Evolutionary conservation across 768 basidiomycete species (phyloP), one percentile per base, ranked within the genome.

Genomic region (Leccinum rimulosum): DNA sequence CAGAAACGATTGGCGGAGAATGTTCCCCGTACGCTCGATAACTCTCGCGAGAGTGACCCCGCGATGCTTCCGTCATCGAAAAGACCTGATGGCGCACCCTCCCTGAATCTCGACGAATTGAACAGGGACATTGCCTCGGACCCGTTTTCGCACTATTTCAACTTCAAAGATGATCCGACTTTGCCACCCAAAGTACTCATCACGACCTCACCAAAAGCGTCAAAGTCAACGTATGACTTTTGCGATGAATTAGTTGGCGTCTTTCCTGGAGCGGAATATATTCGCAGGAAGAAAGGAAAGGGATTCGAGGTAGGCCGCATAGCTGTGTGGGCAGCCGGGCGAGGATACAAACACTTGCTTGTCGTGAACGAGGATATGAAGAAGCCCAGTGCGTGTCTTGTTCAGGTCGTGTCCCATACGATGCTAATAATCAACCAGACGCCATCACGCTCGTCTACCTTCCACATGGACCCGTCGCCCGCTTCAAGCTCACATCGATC

Each of bases 291-390:
- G 67, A 93, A 91, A 70, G 91, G 93, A 1, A 88, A 91, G 65
- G 93, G 91, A 0, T 96, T 91, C 66, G 94, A 96, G 75, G 76
- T 96, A 66, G 95, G 95, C 0, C 79, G 87, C 60, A 91, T 98
- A 68, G 91, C 95, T 31, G 84, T 89, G 3, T 99, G 97, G 97
- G 94, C 94, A 22, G 88, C 89, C 12, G 88, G 86, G 45, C 78
- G 97, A 67, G 89, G 89, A 3, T 99, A 93, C 70, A 89, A 88
- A 48, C 93, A 95, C 63, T 70, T 98, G 62, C 80, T 91, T 47
- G 93, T 99, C 3, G 92, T 98, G 35, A 98, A 98, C 62, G 97
- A 99, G 69, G 92, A 98, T 66, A 88, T 87, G 80, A 95, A 95
- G 70, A 88, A 88, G 70, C 91, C 95, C 14, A 97, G 97, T 95